phyloP scores from a whole-genome alignment of 1,284 basidiomycete genomes.

The Pseudozyma thailandica region DNA sequence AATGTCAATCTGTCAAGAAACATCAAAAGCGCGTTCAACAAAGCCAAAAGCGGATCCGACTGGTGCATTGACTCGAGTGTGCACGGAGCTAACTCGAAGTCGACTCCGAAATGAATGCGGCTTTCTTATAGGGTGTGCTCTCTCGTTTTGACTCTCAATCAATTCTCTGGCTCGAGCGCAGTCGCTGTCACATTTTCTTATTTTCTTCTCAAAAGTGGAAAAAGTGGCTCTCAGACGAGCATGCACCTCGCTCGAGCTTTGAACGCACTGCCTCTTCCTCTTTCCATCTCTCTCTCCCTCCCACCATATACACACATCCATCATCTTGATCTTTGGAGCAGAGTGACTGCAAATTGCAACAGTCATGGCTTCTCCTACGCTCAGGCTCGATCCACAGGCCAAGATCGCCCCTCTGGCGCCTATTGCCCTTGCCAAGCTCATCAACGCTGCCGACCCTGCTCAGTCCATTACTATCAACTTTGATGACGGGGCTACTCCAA shows the following conservation, averaged over 20 bases:
- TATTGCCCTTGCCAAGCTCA: conserved; percentile 51
- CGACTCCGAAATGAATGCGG: conserved; percentile 3
- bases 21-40: not conserved
- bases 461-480: conserved; percentile 41
- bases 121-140: not conserved
- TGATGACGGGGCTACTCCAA: conserved; percentile 37
- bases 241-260: not conserved
- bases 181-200: not conserved
- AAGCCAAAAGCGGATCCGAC: conserved; percentile 24
- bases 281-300: not conserved
- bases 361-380: conserved; percentile 42
- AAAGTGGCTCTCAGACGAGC: conserved; percentile 2
- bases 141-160: conserved; percentile 1
- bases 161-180: not conserved
- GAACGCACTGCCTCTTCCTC: conserved; percentile 1
- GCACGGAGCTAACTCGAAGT: conserved; percentile 17
- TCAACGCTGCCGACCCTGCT: conserved; percentile 28
- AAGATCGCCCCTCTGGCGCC: conserved; percentile 56
- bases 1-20: not conserved
- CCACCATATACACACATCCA: conserved; percentile 4
- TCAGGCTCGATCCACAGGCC: conserved; percentile 55
- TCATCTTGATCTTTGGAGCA: conserved; percentile 13
- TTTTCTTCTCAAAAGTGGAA: conserved; percentile 6
- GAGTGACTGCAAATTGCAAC: conserved; percentile 8
- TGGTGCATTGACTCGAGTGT: conserved; percentile 1